A percentile compares a stretch with the other conserved stretches of the same genome.
phyloP scores from a whole-genome alignment of 305 asterid species.

The Solanum hybrid region DNA sequence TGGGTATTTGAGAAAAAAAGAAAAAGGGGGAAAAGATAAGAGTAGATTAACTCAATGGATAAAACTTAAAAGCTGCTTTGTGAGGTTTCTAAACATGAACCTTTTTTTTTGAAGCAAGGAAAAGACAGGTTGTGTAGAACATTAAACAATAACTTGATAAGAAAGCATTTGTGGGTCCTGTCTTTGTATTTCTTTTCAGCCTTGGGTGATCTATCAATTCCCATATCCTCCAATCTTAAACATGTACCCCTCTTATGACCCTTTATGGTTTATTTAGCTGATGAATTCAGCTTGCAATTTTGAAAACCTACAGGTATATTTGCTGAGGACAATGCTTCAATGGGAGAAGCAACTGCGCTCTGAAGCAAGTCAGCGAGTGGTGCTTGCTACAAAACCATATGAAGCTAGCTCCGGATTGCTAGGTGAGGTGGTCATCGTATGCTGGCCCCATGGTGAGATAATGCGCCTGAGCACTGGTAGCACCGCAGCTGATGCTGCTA shows the following conservation, averaged over 20 bases:
- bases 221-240: not conserved
- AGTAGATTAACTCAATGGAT: not conserved
- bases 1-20: not conserved
- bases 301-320: slow-evolving; percentile 38
- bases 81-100: not conserved
- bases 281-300: not conserved
- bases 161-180: not conserved
- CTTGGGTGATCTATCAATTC: not conserved
- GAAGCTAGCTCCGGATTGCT: slow-evolving; percentile 26
- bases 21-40: not conserved
- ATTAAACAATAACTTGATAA: not conserved
- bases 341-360: slow-evolving; percentile 92
- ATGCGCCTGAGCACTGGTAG: slow-evolving; percentile 78
- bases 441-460: slow-evolving; percentile 91
- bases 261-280: not conserved
- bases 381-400: slow-evolving; percentile 11
- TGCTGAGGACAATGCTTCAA: slow-evolving; percentile 90
- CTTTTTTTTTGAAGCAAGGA: too few species aligned
- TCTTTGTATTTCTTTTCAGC: not conserved
- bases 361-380: slow-evolving; percentile 47
- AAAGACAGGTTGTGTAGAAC: not conserved
- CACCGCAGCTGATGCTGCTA: slow-evolving; percentile 93
- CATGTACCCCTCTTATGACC: not conserved
- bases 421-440: slow-evolving; percentile 71
- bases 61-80: not conserved